phyloP scores from a whole-genome alignment of 192 early-diverging fungal genomes.

The Coemansia sp. region DNA sequence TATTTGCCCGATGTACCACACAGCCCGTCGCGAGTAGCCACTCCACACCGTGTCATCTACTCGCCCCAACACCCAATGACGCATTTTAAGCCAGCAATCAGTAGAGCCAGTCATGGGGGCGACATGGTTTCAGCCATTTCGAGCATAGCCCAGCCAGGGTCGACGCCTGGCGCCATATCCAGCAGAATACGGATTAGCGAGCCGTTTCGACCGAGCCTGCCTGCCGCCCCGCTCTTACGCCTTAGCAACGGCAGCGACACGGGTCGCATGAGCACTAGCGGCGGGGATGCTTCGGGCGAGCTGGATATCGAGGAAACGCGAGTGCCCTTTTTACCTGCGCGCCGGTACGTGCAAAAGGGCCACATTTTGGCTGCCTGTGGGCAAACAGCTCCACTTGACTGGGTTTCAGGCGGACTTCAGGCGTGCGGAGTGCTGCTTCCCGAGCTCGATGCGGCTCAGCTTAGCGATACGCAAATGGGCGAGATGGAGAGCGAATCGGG shows the following conservation, averaged over 20 bases:
- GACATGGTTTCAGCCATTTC: background rate
- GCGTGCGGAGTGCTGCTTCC: conserved; percentile 52
- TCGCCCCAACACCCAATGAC: conserved; percentile 40
- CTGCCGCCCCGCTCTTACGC: background rate
- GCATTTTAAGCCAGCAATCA: conserved; percentile 4
- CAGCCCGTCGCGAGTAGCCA: conserved; percentile 42
- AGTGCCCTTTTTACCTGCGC: conserved; percentile 55
- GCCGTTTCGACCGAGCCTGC: conserved; percentile 14
- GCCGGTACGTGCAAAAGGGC: conserved; percentile 49
- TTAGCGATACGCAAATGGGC: conserved; percentile 36
- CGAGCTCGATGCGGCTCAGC: conserved; percentile 16
- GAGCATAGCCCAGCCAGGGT: background rate
- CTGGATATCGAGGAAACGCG: conserved; percentile 48
- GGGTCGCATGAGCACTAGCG: conserved; percentile 11
- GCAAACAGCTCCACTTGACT: conserved; percentile 57
- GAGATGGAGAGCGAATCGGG: conserved; percentile 50
- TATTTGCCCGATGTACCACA: conserved; percentile 18
- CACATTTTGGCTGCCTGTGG: conserved; percentile 55
- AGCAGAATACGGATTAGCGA: background rate
- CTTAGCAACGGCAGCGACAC: conserved; percentile 16
- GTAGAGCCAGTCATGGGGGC: background rate
- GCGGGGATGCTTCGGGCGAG: conserved; percentile 24
- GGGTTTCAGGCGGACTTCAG: conserved; percentile 45
- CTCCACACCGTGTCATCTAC: conserved; percentile 55
- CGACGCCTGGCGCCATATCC: background rate